Conservation (phyloP, 177 flowering plant species). For the Vitis hybrid region DNA sequence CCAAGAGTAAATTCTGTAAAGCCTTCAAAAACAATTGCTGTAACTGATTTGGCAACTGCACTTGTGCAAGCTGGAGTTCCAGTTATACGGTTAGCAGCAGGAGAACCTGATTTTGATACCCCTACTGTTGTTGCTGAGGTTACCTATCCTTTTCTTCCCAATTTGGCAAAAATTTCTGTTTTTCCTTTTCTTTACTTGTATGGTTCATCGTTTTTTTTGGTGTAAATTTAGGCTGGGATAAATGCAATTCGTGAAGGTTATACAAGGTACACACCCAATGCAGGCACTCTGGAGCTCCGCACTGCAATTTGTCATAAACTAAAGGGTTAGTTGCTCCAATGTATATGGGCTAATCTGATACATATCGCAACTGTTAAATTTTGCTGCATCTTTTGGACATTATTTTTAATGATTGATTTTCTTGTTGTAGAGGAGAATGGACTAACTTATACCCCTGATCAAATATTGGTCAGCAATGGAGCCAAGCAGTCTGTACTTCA, state of each 20-base stretch:
- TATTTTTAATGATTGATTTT: too few relatives aligned
- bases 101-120: conserved; percentile 98
- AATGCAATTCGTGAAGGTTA: conserved; percentile 90
- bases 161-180: too few relatives aligned
- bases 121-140: conserved; percentile 86
- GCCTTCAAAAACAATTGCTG: conserved; percentile 89
- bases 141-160: background rate
- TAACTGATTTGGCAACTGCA: conserved; percentile 92
- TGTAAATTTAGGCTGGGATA: conserved; percentile 66
- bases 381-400: too few relatives aligned
- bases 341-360: too few relatives aligned
- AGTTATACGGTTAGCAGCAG: conserved; percentile 85
- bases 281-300: too few relatives aligned
- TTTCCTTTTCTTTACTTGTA: too few relatives aligned
- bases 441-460: too few relatives aligned
- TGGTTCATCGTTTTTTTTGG: too few relatives aligned
- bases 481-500: conserved; percentile 88
- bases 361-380: too few relatives aligned
- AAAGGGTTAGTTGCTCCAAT: too few relatives aligned
- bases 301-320: too few relatives aligned
- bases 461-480: conserved; percentile 43
- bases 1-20: conserved; percentile 87
- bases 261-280: conserved; percentile 31
- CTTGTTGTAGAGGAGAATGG: too few relatives aligned
- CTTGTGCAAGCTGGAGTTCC: conserved; percentile 91